Base-by-base conservation (phyloP, 768 basidiomycete species). In the Grammothele lineata region DNA sequence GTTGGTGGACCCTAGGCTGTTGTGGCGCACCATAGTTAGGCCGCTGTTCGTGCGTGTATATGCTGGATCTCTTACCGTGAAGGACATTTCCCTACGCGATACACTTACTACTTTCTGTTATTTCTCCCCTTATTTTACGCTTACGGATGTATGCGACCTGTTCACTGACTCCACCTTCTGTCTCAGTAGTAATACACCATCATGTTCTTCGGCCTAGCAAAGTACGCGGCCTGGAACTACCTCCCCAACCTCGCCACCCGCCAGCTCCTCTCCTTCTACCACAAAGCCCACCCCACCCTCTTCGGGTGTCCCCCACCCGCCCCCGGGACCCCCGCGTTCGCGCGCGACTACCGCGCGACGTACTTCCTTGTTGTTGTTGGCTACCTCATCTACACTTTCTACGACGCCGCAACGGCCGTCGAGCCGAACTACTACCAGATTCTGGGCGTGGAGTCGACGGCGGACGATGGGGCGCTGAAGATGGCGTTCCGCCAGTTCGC, bases 381-480 rank as follows among this genome's bases (percentile, higher is more conserved):
- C 6, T 89, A 87, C 60, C 78, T 88, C 11, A 55, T 69, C 4
- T 89, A 85, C 67, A 85, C 77, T 41, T 66, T 89, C 50, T 53
- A 81, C 35, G 68, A 81, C 45, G 77, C 80, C 5, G 72, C 78
- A 4, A 66, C 66, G n/a, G 67, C 75, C 1, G 72, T 83, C 59
- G 71, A 73, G 10, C 77, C 72, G n/a, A 93, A 87, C 59, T 89
- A 84, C 63, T 93, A 92, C 63, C 73, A 91, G 51, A 72, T 87
- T 12, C 77, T 92, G 17, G 80, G 76, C 4, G 79, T 87, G 2
- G 48, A 65, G 6, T 77, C 83, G 1, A 65, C 65, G n/a, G 81
- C 82, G 0, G 85, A 88, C 59, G 86, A 85, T 40, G 63, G 63
- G 34, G 76, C 72, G 7, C 70, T 93, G 53, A 91, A 88, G 66